Conservation (phyloP, 495 filamentous ascomycete species). For the Xylaria sp. region DNA sequence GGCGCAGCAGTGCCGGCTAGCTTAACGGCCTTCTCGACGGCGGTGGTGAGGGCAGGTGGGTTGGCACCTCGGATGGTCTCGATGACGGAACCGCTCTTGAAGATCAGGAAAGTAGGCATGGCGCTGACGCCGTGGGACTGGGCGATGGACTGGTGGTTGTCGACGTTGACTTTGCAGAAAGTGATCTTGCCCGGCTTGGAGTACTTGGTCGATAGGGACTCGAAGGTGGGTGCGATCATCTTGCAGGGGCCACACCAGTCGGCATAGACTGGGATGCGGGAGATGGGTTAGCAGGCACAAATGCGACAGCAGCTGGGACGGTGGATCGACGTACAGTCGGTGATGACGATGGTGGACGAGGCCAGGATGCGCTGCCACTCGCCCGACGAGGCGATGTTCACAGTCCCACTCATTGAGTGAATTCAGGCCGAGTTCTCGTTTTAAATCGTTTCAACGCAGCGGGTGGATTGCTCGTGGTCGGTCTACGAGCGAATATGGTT, state of each 20-base stretch:
- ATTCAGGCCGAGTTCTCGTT: background rate
- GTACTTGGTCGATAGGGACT: constrained; percentile 61
- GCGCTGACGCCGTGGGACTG: constrained; percentile 62
- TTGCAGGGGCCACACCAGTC: constrained; percentile 78
- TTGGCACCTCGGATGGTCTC: constrained; percentile 83
- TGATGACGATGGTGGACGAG: constrained; percentile 52
- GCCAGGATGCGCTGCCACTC: constrained; percentile 52
- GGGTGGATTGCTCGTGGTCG: background rate
- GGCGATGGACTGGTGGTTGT: constrained; percentile 62
- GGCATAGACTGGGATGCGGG: constrained; percentile 59
- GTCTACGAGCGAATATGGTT: background rate
- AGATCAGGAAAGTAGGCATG: constrained; percentile 88
- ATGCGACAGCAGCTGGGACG: constrained; percentile 21
- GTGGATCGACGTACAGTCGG: constrained; percentile 52
- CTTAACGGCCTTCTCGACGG: constrained; percentile 76
- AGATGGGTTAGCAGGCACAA: background rate
- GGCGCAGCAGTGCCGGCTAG: constrained; percentile 54
- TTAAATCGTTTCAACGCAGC: background rate
- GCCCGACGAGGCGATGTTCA: constrained; percentile 48
- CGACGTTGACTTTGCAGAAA: constrained; percentile 70
- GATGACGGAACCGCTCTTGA: constrained; percentile 75
- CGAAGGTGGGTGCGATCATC: constrained; percentile 70
- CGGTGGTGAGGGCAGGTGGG: constrained; percentile 71
- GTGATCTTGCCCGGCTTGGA: constrained; percentile 60
- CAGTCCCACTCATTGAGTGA: constrained; percentile 34